Evolutionary conservation across 768 basidiomycete genomes (phyloP).

Genomic region (Tulasnella sp.): DNA sequence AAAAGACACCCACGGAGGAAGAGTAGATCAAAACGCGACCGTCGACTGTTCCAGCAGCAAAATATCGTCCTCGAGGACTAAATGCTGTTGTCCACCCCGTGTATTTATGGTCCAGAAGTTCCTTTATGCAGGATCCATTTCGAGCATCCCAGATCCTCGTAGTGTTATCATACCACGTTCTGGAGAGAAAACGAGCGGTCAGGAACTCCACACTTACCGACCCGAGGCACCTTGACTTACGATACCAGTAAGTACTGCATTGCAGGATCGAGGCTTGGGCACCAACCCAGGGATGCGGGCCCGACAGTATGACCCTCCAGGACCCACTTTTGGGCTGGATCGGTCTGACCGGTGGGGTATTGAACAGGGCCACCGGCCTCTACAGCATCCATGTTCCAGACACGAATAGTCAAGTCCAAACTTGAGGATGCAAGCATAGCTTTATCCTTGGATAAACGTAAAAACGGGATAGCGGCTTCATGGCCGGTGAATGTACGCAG

Average conservation of each 20-base stretch:
- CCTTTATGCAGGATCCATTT: constrained; percentile 64
- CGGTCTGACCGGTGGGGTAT: constrained; percentile 28
- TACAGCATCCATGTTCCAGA: too few species aligned
- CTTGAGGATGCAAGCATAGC: too few species aligned
- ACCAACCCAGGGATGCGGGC: constrained; percentile 64
- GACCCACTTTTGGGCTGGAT: too few species aligned
- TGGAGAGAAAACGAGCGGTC: constrained; percentile 28
- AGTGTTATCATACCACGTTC: constrained; percentile 73
- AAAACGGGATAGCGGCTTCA: too few species aligned
- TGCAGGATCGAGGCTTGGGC: constrained; percentile 40
- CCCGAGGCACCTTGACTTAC: constrained; percentile 40
- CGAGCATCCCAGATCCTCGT: constrained; percentile 76
- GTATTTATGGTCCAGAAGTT: constrained; percentile 62
- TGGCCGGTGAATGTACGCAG: too few species aligned
- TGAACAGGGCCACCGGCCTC: neutral
- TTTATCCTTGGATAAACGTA: too few species aligned
- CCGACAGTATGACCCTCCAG: constrained; percentile 58
- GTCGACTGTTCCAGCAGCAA: constrained; percentile 75
- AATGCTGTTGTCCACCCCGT: constrained; percentile 68
- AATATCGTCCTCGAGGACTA: constrained; percentile 60
- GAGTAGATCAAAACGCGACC: constrained; percentile 68
- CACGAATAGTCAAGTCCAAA: too few species aligned
- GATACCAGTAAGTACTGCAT: constrained; percentile 59
- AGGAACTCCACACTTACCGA: neutral
- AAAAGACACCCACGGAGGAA: constrained; percentile 41